Evolutionary conservation across 768 basidiomycete genomes (phyloP).

Genomic region (Auricularia auricula-judae): DNA sequence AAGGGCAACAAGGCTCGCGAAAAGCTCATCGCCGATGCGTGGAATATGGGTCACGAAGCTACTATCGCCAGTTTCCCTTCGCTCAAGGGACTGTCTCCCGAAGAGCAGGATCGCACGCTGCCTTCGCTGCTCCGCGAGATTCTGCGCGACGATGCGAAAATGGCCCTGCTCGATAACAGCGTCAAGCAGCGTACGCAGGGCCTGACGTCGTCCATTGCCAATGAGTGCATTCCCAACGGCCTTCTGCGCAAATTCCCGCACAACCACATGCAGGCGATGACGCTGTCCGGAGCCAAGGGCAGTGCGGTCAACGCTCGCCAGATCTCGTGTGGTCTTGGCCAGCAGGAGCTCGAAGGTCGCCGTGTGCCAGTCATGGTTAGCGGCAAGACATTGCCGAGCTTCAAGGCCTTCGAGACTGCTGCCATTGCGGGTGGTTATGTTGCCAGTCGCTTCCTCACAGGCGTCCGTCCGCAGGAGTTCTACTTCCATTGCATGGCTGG

Average conservation of each 20-base stretch:
- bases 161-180: constrained; percentile 92
- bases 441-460: constrained; percentile 96
- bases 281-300: constrained; percentile 94
- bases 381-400: constrained; percentile 95
- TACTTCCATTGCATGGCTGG: constrained; percentile 99
- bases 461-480: constrained; percentile 96
- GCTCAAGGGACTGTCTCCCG: constrained; percentile 21
- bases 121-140: constrained; percentile 75
- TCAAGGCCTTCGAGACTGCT: constrained; percentile 94
- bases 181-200: constrained; percentile 78
- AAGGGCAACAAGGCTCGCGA: constrained; percentile 64
- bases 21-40: constrained; percentile 54
- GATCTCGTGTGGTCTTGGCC: constrained; percentile 95
- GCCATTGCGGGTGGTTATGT: constrained; percentile 98
- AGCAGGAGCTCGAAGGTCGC: constrained; percentile 96
- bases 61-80: constrained; percentile 89
- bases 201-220: constrained; percentile 83
- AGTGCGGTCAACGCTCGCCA: constrained; percentile 95
- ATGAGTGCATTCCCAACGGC: constrained; percentile 74
- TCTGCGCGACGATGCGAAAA: constrained; percentile 88
- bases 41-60: constrained; percentile 70
- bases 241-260: constrained; percentile 90
- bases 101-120: constrained; percentile 20
- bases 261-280: constrained; percentile 99
- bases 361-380: constrained; percentile 99